Conservation (phyloP, 345 rosid genomes). For the Laguncularia racemosa region DNA sequence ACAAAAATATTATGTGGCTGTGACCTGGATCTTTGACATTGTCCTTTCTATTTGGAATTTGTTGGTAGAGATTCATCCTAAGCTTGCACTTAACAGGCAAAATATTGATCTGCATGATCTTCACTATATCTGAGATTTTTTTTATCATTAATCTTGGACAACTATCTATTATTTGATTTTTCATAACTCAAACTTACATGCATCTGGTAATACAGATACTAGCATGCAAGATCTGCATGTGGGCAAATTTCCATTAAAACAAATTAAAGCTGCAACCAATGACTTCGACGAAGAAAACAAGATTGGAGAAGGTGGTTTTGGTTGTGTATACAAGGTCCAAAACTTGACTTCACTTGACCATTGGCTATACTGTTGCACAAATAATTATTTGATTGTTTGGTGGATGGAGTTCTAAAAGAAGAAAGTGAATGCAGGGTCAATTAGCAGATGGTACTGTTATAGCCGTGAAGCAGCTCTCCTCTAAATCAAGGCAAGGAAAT, state of each 20-base stretch:
- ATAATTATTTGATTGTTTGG: neutral
- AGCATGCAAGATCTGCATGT: constrained; percentile 26
- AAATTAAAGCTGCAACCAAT: constrained; percentile 35
- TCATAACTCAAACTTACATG: neutral
- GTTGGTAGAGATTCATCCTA: too few species aligned
- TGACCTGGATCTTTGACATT: too few species aligned
- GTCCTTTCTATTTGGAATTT: too few species aligned
- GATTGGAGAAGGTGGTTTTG: constrained; percentile 49
- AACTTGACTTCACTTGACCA: neutral
- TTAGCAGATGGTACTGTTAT: constrained; percentile 47
- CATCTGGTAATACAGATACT: constrained; percentile 1
- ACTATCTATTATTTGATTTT: neutral
- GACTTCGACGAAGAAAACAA: constrained; percentile 29
- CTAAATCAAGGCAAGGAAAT: constrained; percentile 67
- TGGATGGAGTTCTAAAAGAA: neutral
- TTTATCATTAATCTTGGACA: neutral
- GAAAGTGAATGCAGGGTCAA: constrained; percentile 17
- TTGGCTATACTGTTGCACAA: neutral
- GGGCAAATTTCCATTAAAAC: constrained; percentile 28
- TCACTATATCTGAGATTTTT: too few species aligned
- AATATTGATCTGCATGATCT: too few species aligned
- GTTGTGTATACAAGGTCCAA: constrained; percentile 37
- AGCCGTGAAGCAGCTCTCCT: constrained; percentile 71
- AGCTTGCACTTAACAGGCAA: too few species aligned
- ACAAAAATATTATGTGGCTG: too few species aligned